phyloP scores from a whole-genome alignment of 2,329 filamentous ascomycete species.

The Blastomyces percursus region DNA sequence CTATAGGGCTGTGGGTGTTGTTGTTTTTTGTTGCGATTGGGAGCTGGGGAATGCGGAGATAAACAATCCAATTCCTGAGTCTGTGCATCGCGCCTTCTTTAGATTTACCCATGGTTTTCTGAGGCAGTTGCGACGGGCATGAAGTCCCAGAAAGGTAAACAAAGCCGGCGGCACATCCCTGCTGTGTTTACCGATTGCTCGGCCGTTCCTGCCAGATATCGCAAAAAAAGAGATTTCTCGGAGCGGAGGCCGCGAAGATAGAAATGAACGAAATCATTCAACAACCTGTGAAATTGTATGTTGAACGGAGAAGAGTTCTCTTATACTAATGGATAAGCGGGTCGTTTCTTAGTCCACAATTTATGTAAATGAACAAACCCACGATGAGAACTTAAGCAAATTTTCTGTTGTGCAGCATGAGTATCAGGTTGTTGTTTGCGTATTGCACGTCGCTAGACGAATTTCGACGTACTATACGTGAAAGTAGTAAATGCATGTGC shows the following conservation, averaged over 20 bases:
- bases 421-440: neutral
- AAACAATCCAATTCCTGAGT: neutral
- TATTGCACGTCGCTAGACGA: neutral
- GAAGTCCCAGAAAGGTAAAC: neutral
- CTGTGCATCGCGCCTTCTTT: neutral
- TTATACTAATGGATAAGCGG: neutral
- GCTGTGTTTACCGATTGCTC: neutral
- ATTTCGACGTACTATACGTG: too few relatives aligned
- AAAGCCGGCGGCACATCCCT: neutral
- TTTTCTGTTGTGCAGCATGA: neutral
- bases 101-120: neutral
- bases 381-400: neutral
- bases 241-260: neutral
- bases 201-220: neutral
- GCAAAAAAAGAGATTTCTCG: neutral
- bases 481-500: too few relatives aligned
- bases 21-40: neutral
- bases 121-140: neutral
- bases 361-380: neutral
- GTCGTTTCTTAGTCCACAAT: neutral
- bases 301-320: neutral
- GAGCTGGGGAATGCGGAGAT: neutral
- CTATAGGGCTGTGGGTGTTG: neutral
- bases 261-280: neutral
- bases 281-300: neutral